phyloP scores from a whole-genome alignment of 83 land plant genomes.

The Diphasiastrum complanatum region DNA sequence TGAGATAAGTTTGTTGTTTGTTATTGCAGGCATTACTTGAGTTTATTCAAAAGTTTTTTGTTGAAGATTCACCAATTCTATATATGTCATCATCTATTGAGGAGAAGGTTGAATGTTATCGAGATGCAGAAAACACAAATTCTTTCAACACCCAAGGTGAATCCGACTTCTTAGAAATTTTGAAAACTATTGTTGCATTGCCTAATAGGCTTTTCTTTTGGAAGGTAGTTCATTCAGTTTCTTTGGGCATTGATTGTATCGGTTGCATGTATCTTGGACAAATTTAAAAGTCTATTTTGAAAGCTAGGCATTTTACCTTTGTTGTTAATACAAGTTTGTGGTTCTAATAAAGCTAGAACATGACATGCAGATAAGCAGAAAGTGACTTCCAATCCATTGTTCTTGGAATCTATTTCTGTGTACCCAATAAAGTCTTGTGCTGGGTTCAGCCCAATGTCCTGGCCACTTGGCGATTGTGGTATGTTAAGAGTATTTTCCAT shows the following conservation, averaged over 20 bases:
- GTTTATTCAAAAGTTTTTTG: slow-evolving; percentile 31
- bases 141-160: no score
- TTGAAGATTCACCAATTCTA: slow-evolving; percentile 9
- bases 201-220: not conserved
- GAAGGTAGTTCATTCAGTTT: slow-evolving; percentile 44
- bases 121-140: no score
- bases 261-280: slow-evolving; percentile 2
- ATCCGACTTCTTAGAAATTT: no score
- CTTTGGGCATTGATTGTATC: slow-evolving; percentile 30
- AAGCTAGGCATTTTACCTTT: no score
- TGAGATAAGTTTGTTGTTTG: not conserved
- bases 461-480: slow-evolving; percentile 74
- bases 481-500: slow-evolving; percentile 1
- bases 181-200: not conserved
- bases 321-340: no score
- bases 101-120: no score
- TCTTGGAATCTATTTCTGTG: slow-evolving; percentile 52
- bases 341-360: no score
- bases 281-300: no score
- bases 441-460: slow-evolving; percentile 58
- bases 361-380: no score
- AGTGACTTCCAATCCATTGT: no score
- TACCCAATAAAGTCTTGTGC: slow-evolving; percentile 89
- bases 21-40: slow-evolving; percentile 24
- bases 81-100: no score